phyloP scores from a whole-genome alignment of 176 grass and related monocot species.

The Paspalum vaginatum region DNA sequence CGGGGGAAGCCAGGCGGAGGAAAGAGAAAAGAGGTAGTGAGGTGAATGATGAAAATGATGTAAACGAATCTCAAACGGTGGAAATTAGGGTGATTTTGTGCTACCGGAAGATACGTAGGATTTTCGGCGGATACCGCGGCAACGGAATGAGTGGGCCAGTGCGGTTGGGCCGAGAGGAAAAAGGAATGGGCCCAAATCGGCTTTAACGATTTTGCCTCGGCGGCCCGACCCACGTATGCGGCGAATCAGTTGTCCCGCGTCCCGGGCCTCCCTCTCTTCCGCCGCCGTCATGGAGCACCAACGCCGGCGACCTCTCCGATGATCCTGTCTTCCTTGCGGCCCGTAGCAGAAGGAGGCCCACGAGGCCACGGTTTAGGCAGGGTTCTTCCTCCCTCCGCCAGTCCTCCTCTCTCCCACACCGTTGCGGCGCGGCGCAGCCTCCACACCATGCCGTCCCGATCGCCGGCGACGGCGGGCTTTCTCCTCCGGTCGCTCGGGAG shows the following conservation, averaged over 20 bases:
- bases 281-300: no score
- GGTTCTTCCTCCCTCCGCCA: slow-evolving; percentile 26
- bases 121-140: slow-evolving; percentile 1
- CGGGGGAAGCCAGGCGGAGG: no score
- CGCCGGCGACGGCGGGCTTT: slow-evolving; percentile 26
- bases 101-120: no score
- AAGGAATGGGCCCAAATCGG: not conserved
- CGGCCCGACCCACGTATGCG: no score
- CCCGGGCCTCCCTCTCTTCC: no score
- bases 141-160: not conserved
- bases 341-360: slow-evolving; percentile 30
- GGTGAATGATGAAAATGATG: no score
- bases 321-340: not conserved
- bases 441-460: slow-evolving; percentile 42
- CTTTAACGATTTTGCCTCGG: not conserved
- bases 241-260: no score
- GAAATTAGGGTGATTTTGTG: no score
- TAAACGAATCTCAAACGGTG: no score
- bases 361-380: slow-evolving; percentile 51
- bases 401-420: not conserved
- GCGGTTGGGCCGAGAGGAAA: not conserved
- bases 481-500: slow-evolving; percentile 44
- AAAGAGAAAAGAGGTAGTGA: no score
- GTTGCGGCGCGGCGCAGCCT: slow-evolving; percentile 21
- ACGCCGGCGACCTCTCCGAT: no score